Conservation (phyloP, 305 asterid genomes). For the Fraxinus sp. region DNA sequence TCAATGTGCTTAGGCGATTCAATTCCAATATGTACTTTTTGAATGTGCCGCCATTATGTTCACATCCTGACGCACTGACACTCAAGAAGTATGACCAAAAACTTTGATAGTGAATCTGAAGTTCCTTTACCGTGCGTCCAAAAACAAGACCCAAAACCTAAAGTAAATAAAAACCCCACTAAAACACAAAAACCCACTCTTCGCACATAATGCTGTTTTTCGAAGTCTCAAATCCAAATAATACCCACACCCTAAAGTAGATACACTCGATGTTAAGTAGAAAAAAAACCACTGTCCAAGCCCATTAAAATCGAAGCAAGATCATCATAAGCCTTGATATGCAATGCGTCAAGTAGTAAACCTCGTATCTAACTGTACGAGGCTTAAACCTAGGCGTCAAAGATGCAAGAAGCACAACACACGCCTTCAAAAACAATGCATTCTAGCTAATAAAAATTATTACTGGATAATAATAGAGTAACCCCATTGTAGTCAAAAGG, state of each 20-base stretch:
- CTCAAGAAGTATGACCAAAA: neutral
- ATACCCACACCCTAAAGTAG: neutral
- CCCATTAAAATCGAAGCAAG: neutral
- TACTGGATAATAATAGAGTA: neutral
- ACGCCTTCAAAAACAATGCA: neutral
- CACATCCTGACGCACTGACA: neutral
- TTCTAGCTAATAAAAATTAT: neutral
- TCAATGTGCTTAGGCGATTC: neutral
- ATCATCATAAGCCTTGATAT: neutral
- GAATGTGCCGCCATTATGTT: neutral
- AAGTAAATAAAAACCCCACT: neutral
- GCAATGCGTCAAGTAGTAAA: neutral
- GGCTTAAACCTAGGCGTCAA: neutral
- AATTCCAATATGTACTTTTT: neutral
- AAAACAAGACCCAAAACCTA: neutral
- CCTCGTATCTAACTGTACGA: neutral
- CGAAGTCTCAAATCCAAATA: neutral
- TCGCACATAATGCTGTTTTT: neutral
- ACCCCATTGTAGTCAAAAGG: neutral
- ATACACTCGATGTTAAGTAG: neutral
- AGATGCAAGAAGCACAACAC: neutral
- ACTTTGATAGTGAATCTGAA: neutral
- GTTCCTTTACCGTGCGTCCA: neutral
- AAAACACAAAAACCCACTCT: neutral
- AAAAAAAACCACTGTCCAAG: neutral